A percentile compares a stretch with the other conserved stretches of the same genome.
phyloP scores from a whole-genome alignment of 1,139 yeast genomes.

The Lodderomyces margitis region DNA sequence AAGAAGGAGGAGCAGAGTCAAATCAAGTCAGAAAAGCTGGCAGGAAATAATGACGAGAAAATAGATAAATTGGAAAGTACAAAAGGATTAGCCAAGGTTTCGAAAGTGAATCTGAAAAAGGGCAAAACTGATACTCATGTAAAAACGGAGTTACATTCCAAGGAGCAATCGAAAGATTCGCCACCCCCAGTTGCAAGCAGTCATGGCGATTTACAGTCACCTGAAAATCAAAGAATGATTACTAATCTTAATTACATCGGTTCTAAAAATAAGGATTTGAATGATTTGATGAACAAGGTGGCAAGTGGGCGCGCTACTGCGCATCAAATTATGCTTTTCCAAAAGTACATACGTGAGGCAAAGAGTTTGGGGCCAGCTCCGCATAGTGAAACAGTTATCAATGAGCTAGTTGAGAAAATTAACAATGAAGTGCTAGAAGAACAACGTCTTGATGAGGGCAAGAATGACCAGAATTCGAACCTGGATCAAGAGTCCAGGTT shows the following conservation, averaged over 20 bases:
- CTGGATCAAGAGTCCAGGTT: background rate
- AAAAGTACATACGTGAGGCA: slow-evolving; percentile 75
- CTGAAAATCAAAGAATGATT: slow-evolving; percentile 76
- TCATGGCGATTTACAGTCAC: slow-evolving; percentile 49
- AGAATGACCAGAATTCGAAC: background rate
- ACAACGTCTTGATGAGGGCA: background rate
- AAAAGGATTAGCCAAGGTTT: slow-evolving; percentile 1
- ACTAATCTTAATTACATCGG: slow-evolving; percentile 82
- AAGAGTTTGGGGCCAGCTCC: slow-evolving; percentile 69
- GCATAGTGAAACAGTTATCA: slow-evolving; percentile 28
- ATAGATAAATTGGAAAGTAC: slow-evolving; percentile 2
- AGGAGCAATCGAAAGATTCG: background rate
- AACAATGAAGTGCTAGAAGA: background rate
- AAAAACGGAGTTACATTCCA: background rate
- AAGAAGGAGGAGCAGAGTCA: slow-evolving; percentile 3
- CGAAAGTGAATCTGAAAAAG: background rate
- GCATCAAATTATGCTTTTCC: slow-evolving; percentile 72
- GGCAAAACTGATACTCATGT: background rate
- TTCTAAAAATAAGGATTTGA: slow-evolving; percentile 62
- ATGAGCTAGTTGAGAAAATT: background rate
- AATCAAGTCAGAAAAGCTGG: slow-evolving; percentile 2
- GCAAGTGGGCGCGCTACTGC: slow-evolving; percentile 77
- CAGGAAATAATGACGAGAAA: slow-evolving; percentile 3
- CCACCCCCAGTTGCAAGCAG: background rate
- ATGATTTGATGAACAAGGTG: slow-evolving; percentile 73